phyloP scores from a whole-genome alignment of 805 yeast species.

The Candida orba region DNA sequence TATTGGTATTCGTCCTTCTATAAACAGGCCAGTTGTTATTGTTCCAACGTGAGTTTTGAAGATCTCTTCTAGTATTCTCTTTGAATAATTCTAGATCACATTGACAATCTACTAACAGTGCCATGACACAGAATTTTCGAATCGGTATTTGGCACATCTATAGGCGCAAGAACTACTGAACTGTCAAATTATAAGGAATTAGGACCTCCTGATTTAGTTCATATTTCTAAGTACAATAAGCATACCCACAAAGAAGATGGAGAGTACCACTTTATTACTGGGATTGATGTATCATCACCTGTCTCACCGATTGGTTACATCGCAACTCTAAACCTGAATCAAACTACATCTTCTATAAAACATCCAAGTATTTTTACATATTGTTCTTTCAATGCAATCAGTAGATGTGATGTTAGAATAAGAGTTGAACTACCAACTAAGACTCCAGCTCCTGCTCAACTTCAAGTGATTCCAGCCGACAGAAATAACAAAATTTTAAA shows the following conservation, averaged over 20 bases:
- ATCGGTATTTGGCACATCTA: constrained; percentile 42
- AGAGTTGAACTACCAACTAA: constrained; percentile 48
- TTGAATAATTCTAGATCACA: neutral
- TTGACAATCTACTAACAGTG: constrained; percentile 3
- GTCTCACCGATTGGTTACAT: constrained; percentile 42
- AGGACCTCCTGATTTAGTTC: constrained; percentile 73
- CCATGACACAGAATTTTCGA: constrained; percentile 36
- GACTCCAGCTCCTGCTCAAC: constrained; percentile 25
- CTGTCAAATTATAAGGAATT: constrained; percentile 38
- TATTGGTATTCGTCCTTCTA: constrained; percentile 3
- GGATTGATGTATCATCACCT: constrained; percentile 38
- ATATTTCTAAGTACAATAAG: constrained; percentile 29
- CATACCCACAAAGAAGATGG: constrained; percentile 37
- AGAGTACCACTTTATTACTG: constrained; percentile 40
- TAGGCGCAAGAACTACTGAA: constrained; percentile 39
- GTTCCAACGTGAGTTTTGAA: constrained; percentile 15
- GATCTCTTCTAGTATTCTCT: neutral
- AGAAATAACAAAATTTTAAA: constrained; percentile 25
- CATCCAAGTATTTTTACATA: constrained; percentile 36
- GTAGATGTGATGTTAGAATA: constrained; percentile 64
- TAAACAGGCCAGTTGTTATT: constrained; percentile 14
- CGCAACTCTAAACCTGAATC: constrained; percentile 28
- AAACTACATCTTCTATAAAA: constrained; percentile 14
- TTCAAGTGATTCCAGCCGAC: constrained; percentile 29
- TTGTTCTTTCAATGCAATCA: constrained; percentile 68